Conservation (phyloP, 345 rosid species). For the Noccaea caerulescens region DNA sequence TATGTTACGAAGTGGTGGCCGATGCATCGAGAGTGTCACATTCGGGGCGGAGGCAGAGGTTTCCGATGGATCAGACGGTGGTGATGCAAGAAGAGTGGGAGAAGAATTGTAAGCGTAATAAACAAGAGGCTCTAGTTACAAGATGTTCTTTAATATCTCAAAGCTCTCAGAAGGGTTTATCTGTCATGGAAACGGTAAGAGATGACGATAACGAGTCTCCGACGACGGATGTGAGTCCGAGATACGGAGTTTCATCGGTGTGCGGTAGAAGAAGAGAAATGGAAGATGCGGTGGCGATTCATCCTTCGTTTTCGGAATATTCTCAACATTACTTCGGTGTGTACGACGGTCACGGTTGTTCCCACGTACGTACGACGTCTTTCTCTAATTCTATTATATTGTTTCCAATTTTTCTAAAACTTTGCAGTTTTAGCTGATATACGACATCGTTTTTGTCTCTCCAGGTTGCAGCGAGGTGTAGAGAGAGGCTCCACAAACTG, state of each 20-base stretch:
- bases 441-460: neutral
- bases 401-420: too few relatives aligned
- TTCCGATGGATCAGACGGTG: slow-evolving; percentile 41
- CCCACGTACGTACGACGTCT: slow-evolving; percentile 59
- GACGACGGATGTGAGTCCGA: slow-evolving; percentile 41
- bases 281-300: slow-evolving; percentile 78
- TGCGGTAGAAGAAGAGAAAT: slow-evolving; percentile 83
- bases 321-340: slow-evolving; percentile 65
- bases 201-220: slow-evolving; percentile 2
- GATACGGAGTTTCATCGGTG: slow-evolving; percentile 69
- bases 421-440: neutral
- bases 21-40: slow-evolving; percentile 45
- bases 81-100: slow-evolving; percentile 30
- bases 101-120: slow-evolving; percentile 50
- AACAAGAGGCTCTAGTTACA: slow-evolving; percentile 26
- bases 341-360: slow-evolving; percentile 78
- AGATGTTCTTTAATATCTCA: neutral
- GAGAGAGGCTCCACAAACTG: slow-evolving; percentile 64
- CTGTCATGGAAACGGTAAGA: neutral
- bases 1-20: slow-evolving; percentile 55
- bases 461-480: slow-evolving; percentile 65
- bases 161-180: slow-evolving; percentile 26
- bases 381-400: too few relatives aligned
- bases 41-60: slow-evolving; percentile 57
- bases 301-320: slow-evolving; percentile 48